Conservation (phyloP, 2,329 filamentous ascomycete genomes). For the Pseudogymnoascus sp. region DNA sequence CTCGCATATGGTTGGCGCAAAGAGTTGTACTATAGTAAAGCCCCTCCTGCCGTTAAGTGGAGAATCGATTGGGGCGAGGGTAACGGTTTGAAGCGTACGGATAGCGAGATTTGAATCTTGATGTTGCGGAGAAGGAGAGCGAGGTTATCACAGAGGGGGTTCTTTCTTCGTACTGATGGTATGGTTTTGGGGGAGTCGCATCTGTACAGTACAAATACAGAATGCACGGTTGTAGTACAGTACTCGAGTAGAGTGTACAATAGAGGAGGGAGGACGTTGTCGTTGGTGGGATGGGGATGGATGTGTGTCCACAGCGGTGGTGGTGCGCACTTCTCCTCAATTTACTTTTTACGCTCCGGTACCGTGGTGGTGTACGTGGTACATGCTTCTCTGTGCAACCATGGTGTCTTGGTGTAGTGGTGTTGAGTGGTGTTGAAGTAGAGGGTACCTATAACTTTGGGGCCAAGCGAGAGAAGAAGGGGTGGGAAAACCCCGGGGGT, state of each 20-base stretch:
- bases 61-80: constrained; percentile 1
- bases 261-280: not conserved
- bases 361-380: not conserved
- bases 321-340: constrained; percentile 4
- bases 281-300: not conserved
- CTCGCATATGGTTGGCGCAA: constrained; percentile 18
- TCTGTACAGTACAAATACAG: constrained; percentile 3
- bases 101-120: not conserved
- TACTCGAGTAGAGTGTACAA: not conserved
- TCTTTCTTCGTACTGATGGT: not conserved
- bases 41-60: constrained; percentile 4
- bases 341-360: not conserved
- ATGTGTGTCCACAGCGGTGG: not conserved
- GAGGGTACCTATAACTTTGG: not conserved
- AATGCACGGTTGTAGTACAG: constrained; percentile 1
- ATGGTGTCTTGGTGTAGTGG: not conserved
- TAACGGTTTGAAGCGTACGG: constrained; percentile 2
- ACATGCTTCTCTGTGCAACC: not conserved
- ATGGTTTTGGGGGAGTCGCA: not conserved
- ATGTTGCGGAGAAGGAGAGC: not conserved
- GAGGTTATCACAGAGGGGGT: not conserved
- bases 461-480: not conserved
- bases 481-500: not conserved
- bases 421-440: not conserved
- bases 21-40: not conserved